A percentile compares a stretch with the other conserved stretches of the same genome.
Conservation (phyloP, 106 monocot species). For the Dendrobium catenatum region DNA sequence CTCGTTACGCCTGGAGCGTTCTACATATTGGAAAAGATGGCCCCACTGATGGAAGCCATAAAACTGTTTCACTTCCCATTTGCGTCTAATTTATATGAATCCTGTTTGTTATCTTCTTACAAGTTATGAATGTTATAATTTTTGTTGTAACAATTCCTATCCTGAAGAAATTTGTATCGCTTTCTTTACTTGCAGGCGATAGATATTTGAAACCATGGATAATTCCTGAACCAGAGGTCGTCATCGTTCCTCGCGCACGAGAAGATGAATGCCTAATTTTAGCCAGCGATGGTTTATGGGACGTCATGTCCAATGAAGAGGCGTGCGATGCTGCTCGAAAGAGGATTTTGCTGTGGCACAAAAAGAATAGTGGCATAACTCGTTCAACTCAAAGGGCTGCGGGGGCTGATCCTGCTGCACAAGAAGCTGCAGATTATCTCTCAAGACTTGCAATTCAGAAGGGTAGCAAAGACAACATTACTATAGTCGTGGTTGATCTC, state of each 20-base stretch:
- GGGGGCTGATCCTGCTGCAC: constrained; percentile 39
- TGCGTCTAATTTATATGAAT: no score
- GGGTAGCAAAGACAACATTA: constrained; percentile 79
- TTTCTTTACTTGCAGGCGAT: constrained; percentile 38
- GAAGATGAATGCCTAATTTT: constrained; percentile 68
- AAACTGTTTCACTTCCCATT: no score
- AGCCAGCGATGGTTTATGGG: constrained; percentile 69
- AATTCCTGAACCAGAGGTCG: constrained; percentile 65
- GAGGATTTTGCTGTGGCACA: constrained; percentile 56
- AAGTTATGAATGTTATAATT: no score
- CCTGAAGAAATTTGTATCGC: not conserved
- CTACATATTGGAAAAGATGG: no score
- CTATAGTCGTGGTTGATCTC: constrained; percentile 34
- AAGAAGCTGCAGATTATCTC: constrained; percentile 63
- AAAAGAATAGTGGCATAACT: constrained; percentile 32
- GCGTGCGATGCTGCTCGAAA: constrained; percentile 51
- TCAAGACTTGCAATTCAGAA: constrained; percentile 50
- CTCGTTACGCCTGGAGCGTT: no score
- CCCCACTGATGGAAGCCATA: no score
- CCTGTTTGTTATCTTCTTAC: no score
- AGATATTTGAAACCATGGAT: constrained; percentile 69
- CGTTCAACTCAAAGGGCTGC: constrained; percentile 11
- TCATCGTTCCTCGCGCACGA: constrained; percentile 26
- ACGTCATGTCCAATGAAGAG: constrained; percentile 57
- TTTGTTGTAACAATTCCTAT: not conserved